Conservation (phyloP, 345 rosid genomes). For the Boechera divaricarpa region DNA sequence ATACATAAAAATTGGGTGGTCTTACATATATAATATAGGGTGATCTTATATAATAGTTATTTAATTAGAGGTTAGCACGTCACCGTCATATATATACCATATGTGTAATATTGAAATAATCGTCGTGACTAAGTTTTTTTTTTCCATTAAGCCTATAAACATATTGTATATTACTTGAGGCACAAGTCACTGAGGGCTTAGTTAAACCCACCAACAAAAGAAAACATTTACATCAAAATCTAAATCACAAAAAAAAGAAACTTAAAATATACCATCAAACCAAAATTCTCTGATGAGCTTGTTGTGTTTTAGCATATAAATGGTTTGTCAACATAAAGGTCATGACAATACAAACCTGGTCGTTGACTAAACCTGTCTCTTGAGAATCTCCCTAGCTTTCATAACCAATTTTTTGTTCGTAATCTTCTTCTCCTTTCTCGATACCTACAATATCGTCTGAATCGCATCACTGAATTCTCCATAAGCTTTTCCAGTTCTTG, state of each 20-base stretch:
- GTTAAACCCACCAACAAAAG: neutral
- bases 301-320: slow-evolving; percentile 48
- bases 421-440: slow-evolving; percentile 16
- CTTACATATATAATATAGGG: neutral
- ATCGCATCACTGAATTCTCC: slow-evolving; percentile 44
- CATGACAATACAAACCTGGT: slow-evolving; percentile 63
- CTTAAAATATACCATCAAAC: neutral
- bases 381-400: slow-evolving; percentile 53
- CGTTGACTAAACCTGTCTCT: slow-evolving; percentile 55
- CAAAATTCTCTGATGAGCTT: neutral
- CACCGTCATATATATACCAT: neutral
- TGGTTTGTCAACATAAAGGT: slow-evolving; percentile 45
- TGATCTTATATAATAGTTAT: neutral
- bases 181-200: slow-evolving; percentile 5
- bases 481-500: slow-evolving; percentile 35
- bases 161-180: slow-evolving; percentile 16
- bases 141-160: too few species aligned
- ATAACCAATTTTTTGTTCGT: slow-evolving; percentile 39
- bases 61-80: slow-evolving; percentile 3
- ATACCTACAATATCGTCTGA: slow-evolving; percentile 42
- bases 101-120: neutral
- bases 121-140: neutral
- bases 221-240: neutral
- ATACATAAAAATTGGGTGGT: neutral
- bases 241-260: neutral